These are phyloP conservation scores for Alternaria triticina DNA, from an alignment of 2,329 filamentous ascomycete species.

Conservation along the genomic window DNA sequence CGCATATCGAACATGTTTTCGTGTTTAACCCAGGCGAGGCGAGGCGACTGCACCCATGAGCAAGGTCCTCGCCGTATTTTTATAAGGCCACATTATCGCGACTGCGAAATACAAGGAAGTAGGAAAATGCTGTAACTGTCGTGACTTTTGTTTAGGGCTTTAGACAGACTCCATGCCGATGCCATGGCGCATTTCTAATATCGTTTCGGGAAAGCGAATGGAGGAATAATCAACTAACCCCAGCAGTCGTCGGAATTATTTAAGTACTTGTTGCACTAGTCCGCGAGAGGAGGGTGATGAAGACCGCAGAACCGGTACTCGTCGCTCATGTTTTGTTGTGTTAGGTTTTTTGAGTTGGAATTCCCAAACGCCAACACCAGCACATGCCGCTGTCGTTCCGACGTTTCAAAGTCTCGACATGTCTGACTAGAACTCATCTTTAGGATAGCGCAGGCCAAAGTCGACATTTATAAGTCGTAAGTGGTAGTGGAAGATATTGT, in stretches of 20 bases:
- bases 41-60: no score
- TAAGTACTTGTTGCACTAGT: not conserved
- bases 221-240: not conserved
- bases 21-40: not conserved
- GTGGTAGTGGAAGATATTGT: not conserved
- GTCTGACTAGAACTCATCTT: not conserved
- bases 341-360: not conserved
- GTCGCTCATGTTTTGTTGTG: not conserved
- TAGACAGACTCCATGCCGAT: not conserved
- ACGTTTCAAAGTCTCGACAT: not conserved
- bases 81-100: no score
- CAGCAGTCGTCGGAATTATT: not conserved
- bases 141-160: not conserved
- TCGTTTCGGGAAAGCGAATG: not conserved
- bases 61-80: no score
- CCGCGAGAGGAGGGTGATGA: not conserved
- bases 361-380: not conserved
- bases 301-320: not conserved
- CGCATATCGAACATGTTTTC: not conserved
- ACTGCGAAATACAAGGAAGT: no score
- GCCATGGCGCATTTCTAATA: no score
- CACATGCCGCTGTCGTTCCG: not conserved
- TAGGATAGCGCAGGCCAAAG: not conserved
- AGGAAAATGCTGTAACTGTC: no score
- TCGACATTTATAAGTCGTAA: not conserved